phyloP scores from a whole-genome alignment of 2,329 filamentous ascomycete genomes.

The Aspergillus sp. region DNA sequence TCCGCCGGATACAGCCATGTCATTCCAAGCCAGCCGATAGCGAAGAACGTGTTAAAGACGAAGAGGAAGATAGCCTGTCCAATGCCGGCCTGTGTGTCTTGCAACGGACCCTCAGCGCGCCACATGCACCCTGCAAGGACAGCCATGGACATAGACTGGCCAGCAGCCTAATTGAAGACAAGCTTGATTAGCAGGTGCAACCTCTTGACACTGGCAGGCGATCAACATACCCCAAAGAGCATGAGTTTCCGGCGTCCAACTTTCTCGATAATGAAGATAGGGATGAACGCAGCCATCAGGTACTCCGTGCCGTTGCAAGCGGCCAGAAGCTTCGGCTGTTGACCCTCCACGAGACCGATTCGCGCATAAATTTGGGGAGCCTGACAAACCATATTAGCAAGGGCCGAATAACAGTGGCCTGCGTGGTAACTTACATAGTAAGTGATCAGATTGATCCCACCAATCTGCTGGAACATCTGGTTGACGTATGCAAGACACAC shows the following conservation, averaged over 20 bases:
- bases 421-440: conserved; percentile 25
- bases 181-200: conserved; percentile 6
- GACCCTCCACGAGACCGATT: conserved; percentile 30
- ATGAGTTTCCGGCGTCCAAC: conserved; percentile 56
- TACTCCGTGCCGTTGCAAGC: conserved; percentile 47
- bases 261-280: conserved; percentile 43
- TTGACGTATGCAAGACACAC: conserved; percentile 48
- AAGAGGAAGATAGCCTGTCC: conserved; percentile 40
- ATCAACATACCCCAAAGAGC: conserved; percentile 48
- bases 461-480: conserved; percentile 47
- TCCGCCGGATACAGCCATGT: conserved; percentile 48
- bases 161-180: conserved; percentile 36
- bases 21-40: conserved; percentile 54
- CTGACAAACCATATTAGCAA: conserved; percentile 3
- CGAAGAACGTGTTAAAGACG: conserved; percentile 60
- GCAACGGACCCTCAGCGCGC: conserved; percentile 18
- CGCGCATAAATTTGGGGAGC: conserved; percentile 23
- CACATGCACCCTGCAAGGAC: conserved; percentile 38
- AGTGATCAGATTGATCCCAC: conserved; percentile 37
- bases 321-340: conserved; percentile 39
- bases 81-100: conserved; percentile 18
- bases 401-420: background rate
- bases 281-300: conserved; percentile 42
- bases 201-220: conserved; percentile 2
- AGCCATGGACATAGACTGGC: conserved; percentile 58